Conservation (phyloP, 2,329 filamentous ascomycete genomes). For the Leptodontidium sp. region DNA sequence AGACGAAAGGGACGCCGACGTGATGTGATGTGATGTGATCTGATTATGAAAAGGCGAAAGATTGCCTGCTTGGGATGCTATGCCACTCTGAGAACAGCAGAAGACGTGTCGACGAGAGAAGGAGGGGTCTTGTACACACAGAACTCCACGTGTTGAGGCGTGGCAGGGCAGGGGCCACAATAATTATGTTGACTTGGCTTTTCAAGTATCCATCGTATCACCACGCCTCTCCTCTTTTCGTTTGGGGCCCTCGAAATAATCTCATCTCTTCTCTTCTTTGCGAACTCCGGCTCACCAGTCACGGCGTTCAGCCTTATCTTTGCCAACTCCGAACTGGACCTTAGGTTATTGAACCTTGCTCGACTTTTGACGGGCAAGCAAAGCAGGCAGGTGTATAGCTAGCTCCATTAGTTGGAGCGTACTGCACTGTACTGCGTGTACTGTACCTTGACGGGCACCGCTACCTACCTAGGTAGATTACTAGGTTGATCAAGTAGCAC, state of each 20-base stretch:
- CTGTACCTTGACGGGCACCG: slow-evolving; percentile 5
- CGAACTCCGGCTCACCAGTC: slow-evolving; percentile 14
- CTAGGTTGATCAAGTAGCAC: neutral
- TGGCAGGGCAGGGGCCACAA: neutral
- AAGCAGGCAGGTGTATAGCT: slow-evolving; percentile 1
- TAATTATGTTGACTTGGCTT: too few relatives aligned
- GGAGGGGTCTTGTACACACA: slow-evolving; percentile 12
- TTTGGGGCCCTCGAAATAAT: neutral
- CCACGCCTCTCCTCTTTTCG: slow-evolving; percentile 1
- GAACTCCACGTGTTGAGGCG: slow-evolving; percentile 10
- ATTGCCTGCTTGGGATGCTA: neutral
- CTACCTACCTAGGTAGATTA: neutral
- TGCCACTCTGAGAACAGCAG: neutral
- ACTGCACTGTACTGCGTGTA: neutral
- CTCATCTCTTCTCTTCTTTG: neutral
- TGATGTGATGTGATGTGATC: slow-evolving; percentile 19
- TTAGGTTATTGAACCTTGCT: neutral
- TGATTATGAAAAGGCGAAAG: slow-evolving; percentile 16
- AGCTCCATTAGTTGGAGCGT: neutral
- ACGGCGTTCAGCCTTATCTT: slow-evolving; percentile 15
- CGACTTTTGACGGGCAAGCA: neutral
- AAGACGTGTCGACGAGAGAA: neutral
- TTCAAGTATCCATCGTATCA: neutral
- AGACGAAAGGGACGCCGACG: slow-evolving; percentile 5
- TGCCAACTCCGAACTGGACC: neutral